These are phyloP conservation scores for Austroboletus festivus DNA, from an alignment of 768 basidiomycete genomes.

Conservation along the genomic window DNA sequence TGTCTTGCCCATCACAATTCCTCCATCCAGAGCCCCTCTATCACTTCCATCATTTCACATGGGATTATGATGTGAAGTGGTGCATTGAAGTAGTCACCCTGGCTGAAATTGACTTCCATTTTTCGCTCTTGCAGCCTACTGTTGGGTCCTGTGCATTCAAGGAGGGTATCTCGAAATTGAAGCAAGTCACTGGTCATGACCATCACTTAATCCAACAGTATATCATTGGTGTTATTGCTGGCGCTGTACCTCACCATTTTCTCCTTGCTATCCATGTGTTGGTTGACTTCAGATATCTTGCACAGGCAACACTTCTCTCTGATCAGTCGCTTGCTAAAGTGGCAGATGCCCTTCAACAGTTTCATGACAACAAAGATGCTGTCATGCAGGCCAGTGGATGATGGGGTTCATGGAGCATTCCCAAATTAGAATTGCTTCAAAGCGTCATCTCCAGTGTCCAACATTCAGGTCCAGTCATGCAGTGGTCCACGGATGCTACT, in stretches of 20 bases:
- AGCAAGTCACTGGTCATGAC: conserved; percentile 9
- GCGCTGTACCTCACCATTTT: not conserved
- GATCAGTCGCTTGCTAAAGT: conserved; percentile 28
- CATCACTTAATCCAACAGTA: conserved; percentile 17
- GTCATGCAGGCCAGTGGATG: conserved; percentile 22
- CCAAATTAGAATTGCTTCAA: too few relatives aligned
- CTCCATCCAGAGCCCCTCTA: conserved; percentile 26
- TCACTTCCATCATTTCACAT: not conserved
- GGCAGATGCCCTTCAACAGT: conserved; percentile 25
- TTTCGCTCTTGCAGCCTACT: conserved; percentile 35
- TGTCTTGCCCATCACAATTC: conserved; percentile 33
- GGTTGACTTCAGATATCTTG: conserved; percentile 39
- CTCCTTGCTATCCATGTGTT: conserved; percentile 19
- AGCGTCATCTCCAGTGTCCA: too few relatives aligned
- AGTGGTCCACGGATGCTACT: not conserved
- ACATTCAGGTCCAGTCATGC: not conserved
- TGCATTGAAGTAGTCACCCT: conserved; percentile 1
- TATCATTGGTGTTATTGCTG: conserved; percentile 16
- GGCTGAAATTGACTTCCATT: conserved; percentile 36
- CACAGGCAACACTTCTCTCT: conserved; percentile 34
- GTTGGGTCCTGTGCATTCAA: conserved; percentile 37
- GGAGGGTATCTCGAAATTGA: conserved; percentile 35
- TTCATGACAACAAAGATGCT: conserved; percentile 36
- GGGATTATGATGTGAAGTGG: conserved; percentile 1
- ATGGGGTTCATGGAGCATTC: not conserved